Evolutionary conservation across 2,329 filamentous ascomycete species (phyloP).

Genomic region (Fusarium abutilonis): DNA sequence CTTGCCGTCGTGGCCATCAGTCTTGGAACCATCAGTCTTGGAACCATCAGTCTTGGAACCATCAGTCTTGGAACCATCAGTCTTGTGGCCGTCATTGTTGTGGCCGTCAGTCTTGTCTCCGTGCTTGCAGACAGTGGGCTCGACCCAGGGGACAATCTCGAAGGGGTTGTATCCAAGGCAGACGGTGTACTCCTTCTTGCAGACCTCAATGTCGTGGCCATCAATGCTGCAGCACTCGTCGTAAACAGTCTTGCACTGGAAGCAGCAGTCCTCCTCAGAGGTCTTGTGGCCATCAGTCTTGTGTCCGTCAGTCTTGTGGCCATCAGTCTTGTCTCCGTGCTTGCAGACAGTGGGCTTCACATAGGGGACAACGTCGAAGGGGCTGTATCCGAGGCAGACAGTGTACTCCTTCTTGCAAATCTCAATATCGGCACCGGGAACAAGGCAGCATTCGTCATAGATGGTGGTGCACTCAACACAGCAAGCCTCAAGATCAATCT

Average conservation of each 20-base stretch:
- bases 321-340: neutral
- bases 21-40: neutral
- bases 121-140: slow-evolving; percentile 34
- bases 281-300: neutral
- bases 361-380: slow-evolving; percentile 10
- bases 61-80: neutral
- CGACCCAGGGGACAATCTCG: slow-evolving; percentile 17
- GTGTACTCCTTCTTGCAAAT: slow-evolving; percentile 24
- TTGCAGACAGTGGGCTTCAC: slow-evolving; percentile 30
- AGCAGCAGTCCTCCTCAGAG: slow-evolving; percentile 30
- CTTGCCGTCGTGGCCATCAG: neutral
- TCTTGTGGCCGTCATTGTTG: neutral
- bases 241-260: slow-evolving; percentile 28
- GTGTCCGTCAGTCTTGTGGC: neutral
- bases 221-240: slow-evolving; percentile 22
- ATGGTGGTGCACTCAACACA: slow-evolving; percentile 25
- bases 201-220: slow-evolving; percentile 20
- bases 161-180: slow-evolving; percentile 33
- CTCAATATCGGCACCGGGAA: slow-evolving; percentile 1
- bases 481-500: slow-evolving; percentile 21
- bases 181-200: slow-evolving; percentile 22
- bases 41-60: neutral
- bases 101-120: neutral
- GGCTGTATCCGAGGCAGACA: slow-evolving; percentile 28
- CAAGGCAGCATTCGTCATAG: slow-evolving; percentile 25